These are phyloP conservation scores for Periconia sp. DNA, from an alignment of 2,329 filamentous ascomycete species.

Conservation along the genomic window DNA sequence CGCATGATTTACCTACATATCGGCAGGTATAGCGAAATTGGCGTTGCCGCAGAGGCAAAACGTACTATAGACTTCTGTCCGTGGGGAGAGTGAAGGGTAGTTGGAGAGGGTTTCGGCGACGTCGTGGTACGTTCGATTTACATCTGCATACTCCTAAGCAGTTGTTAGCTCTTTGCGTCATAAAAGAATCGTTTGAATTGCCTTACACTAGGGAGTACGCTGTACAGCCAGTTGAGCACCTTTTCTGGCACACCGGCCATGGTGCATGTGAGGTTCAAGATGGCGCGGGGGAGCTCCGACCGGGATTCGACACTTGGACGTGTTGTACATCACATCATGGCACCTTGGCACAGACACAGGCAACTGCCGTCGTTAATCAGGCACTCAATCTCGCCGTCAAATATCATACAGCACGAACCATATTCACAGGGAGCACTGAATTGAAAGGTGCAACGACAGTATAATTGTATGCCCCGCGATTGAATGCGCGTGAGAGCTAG, in stretches of 20 bases:
- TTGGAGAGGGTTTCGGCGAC: slow-evolving; percentile 79
- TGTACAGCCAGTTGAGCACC: slow-evolving; percentile 93
- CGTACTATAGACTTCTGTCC: slow-evolving; percentile 94
- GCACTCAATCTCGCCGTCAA: neutral
- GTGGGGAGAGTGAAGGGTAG: slow-evolving; percentile 77
- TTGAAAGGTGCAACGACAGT: neutral
- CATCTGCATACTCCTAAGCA: slow-evolving; percentile 83
- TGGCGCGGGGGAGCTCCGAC: slow-evolving; percentile 29
- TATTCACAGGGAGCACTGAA: neutral
- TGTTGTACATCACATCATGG: too few relatives aligned
- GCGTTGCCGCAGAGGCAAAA: slow-evolving; percentile 11
- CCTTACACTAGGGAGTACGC: slow-evolving; percentile 66
- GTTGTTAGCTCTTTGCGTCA: neutral
- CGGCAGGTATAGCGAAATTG: neutral
- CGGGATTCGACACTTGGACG: slow-evolving; percentile 3
- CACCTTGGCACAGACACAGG: neutral
- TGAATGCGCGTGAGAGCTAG: neutral
- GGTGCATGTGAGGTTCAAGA: slow-evolving; percentile 22
- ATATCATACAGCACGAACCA: neutral
- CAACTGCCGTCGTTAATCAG: neutral
- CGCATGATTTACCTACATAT: slow-evolving; percentile 1
- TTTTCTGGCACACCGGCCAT: slow-evolving; percentile 78
- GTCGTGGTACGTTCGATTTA: slow-evolving; percentile 90
- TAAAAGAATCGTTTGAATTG: neutral
- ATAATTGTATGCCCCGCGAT: neutral